Base-by-base conservation (phyloP, 1,139 yeast genomes). In the Geotrichum reessii region DNA sequence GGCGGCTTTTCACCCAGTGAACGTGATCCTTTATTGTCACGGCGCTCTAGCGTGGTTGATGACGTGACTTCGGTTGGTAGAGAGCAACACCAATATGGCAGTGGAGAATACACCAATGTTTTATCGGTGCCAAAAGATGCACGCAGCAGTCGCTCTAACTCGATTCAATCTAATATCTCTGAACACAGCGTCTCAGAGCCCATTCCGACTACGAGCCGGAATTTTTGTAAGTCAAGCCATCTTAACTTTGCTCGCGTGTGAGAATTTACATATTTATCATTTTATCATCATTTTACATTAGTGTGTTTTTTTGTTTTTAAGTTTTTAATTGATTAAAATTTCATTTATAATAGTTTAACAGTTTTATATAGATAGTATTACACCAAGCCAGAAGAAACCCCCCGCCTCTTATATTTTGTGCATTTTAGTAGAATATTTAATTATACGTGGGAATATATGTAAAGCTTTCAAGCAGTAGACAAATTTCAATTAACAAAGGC, bases 151-250 rank as follows among this genome's bases (percentile, higher is more conserved):
- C n/a, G 46, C 27, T 44, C 48, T 46, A 31, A 31, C 48, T 57
- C 60, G 40, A 44, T 53, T 17, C 24, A 49, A 12, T 57, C 60
- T 14, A 50, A 46, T 46, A 50, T 50, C 5, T 48, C 54, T 24
- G 60, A 57, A 37, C 57, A 57, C 31, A 57, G 57, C n/a, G 52
- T 53, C n/a, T 49, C 55, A 6, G 60, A 53, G 21, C 55, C 60
- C 6, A 57, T 53, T 11, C 50, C 60, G 12, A 57, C 57, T 8
- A 19, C 21, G 17, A 19, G 44, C 8, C 44, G 44, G 9, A 37
- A 37, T 7, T n/a, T 37, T 37, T 17, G 44, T 8, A 37, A 37
- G 44, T 14, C 44, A 37, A 37, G 44, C 44, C 14, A 37, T 14
- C 21, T 37, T 37, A 17, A 17, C 8, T 9, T 37, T 9, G 9